Evolutionary conservation across 2,329 filamentous ascomycete genomes (phyloP).

Genomic region (Knufia fluminis): DNA sequence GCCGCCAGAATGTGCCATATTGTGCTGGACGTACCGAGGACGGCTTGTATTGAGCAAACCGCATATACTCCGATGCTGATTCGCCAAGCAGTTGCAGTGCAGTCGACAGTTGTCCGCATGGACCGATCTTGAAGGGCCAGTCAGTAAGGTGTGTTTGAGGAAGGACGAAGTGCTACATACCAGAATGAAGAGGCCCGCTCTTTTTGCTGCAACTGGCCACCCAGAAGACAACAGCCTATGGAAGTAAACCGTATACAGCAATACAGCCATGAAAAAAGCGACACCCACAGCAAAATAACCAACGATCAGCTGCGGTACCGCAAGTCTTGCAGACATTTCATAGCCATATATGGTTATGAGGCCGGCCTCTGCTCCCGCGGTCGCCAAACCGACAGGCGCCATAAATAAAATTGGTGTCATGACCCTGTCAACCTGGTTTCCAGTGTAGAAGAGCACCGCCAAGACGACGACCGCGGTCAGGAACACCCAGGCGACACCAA

Average conservation of each 20-base stretch:
- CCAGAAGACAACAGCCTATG: neutral
- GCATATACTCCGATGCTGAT: neutral
- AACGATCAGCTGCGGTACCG: neutral
- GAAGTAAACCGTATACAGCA: constrained; percentile 4
- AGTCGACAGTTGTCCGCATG: neutral
- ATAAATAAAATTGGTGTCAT: neutral
- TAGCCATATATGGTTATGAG: neutral
- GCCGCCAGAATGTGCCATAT: neutral
- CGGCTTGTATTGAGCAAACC: neutral
- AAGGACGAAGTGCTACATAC: neutral
- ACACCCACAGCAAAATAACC: neutral
- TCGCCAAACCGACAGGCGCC: neutral
- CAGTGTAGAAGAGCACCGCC: neutral
- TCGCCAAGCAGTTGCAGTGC: neutral
- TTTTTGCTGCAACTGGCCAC: neutral
- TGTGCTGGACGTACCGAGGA: too few species aligned
- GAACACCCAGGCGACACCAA: neutral
- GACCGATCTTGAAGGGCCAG: neutral
- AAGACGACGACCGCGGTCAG: neutral
- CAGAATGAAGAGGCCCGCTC: constrained; percentile 1
- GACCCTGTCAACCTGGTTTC: neutral
- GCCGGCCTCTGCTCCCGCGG: neutral
- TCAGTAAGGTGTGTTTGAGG: neutral
- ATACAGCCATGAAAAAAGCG: neutral
- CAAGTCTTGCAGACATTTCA: neutral